Conservation (phyloP, 352 stramenopile species). For the Peronospora belbahrii region DNA sequence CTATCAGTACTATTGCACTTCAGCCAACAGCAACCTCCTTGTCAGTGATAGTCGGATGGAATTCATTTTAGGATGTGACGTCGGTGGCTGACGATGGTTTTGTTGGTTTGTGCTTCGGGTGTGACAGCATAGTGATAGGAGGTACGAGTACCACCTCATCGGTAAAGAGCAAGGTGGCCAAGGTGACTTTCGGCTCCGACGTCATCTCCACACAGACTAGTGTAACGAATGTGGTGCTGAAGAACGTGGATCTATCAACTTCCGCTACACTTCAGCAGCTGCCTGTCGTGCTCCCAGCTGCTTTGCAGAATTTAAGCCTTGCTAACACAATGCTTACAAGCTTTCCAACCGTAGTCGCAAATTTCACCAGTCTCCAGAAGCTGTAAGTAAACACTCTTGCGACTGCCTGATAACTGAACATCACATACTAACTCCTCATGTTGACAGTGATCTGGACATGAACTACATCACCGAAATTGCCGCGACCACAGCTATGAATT, state of each 20-base stretch:
- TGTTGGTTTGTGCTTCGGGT: not conserved
- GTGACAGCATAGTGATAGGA: slow-evolving; percentile 19
- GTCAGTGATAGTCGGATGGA: slow-evolving; percentile 7
- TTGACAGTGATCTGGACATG: slow-evolving; percentile 21
- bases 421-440: slow-evolving; percentile 5
- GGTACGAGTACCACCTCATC: slow-evolving; percentile 15
- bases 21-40: slow-evolving; percentile 20
- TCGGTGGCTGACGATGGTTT: not conserved
- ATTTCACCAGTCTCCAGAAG: slow-evolving; percentile 25
- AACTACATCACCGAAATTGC: slow-evolving; percentile 31
- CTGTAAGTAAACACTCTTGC: slow-evolving; percentile 22
- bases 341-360: slow-evolving; percentile 29
- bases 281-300: slow-evolving; percentile 13
- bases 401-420: not conserved
- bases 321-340: slow-evolving; percentile 23
- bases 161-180: slow-evolving; percentile 31
- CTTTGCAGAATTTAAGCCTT: slow-evolving; percentile 23
- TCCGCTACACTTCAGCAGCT: slow-evolving; percentile 21
- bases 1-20: slow-evolving; percentile 18
- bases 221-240: slow-evolving; percentile 22
- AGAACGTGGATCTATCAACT: slow-evolving; percentile 26
- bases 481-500: slow-evolving; percentile 25
- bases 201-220: slow-evolving; percentile 22
- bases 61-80: not conserved
- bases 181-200: slow-evolving; percentile 20